Percentiles rank a stretch among this genome's conserved stretches.
Evolutionary conservation across 2,329 filamentous ascomycete species (phyloP).

Genomic region (Pezicula radicicola): DNA sequence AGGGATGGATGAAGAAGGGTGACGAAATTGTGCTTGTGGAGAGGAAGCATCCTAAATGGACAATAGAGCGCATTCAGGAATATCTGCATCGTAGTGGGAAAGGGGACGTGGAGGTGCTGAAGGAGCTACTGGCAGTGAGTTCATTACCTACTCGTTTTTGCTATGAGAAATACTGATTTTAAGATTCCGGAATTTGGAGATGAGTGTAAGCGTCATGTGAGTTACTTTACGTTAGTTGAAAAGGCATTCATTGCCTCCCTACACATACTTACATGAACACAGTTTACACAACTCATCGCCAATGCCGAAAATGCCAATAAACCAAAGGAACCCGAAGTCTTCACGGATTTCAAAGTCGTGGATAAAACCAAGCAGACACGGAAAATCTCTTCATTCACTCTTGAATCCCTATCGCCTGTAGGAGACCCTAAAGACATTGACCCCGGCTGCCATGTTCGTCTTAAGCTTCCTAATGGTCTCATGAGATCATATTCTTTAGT

Average conservation of each 20-base stretch:
- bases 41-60: slow-evolving; percentile 56
- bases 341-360: slow-evolving; percentile 36
- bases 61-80: slow-evolving; percentile 59
- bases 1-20: slow-evolving; percentile 52
- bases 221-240: background rate
- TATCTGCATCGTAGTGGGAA: slow-evolving; percentile 54
- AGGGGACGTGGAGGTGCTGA: slow-evolving; percentile 45
- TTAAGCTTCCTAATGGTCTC: slow-evolving; percentile 55
- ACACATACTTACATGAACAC: slow-evolving; percentile 38
- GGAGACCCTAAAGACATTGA: slow-evolving; percentile 32
- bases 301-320: slow-evolving; percentile 34
- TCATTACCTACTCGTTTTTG: too few species aligned
- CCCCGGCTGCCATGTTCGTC: slow-evolving; percentile 51
- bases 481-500: slow-evolving; percentile 60
- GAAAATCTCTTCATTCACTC: slow-evolving; percentile 46
- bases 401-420: slow-evolving; percentile 42
- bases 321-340: slow-evolving; percentile 26
- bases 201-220: slow-evolving; percentile 40
- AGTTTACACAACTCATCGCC: slow-evolving; percentile 48
- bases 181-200: slow-evolving; percentile 27
- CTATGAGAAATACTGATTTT: too few species aligned
- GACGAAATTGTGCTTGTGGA: slow-evolving; percentile 55
- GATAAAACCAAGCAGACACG: slow-evolving; percentile 49
- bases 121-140: slow-evolving; percentile 37
- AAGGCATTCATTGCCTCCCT: background rate